Evolutionary conservation across 495 filamentous ascomycete species (phyloP).

Genomic region (Aspergillus saccharolyticus): DNA sequence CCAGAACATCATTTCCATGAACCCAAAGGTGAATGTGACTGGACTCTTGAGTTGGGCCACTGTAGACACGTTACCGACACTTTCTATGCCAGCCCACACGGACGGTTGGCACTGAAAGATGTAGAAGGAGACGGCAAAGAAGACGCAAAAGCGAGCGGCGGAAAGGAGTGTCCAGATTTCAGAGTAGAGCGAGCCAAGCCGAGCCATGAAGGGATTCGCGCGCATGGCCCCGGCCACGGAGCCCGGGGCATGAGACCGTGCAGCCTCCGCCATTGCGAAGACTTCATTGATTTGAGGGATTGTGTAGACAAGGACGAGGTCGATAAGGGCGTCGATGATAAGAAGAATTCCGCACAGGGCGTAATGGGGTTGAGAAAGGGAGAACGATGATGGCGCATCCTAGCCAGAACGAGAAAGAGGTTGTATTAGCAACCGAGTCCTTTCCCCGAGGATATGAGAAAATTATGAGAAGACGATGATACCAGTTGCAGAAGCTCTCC

Average conservation of each 20-base stretch:
- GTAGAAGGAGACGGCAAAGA: conserved; percentile 62
- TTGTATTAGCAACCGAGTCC: neutral
- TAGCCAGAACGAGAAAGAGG: conserved; percentile 4
- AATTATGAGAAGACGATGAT: conserved; percentile 12
- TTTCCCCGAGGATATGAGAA: neutral
- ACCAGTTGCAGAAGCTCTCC: conserved; percentile 79
- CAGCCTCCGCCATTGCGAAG: conserved; percentile 28
- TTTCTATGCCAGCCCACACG: conserved; percentile 26
- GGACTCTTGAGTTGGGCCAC: conserved; percentile 67
- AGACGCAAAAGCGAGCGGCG: conserved; percentile 59
- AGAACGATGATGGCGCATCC: conserved; percentile 50
- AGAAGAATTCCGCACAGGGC: conserved; percentile 69
- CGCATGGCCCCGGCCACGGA: conserved; percentile 17
- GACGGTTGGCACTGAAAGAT: conserved; percentile 56
- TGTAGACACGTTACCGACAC: conserved; percentile 22
- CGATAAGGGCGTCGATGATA: conserved; percentile 59
- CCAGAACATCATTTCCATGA: conserved; percentile 81
- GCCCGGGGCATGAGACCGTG: conserved; percentile 12
- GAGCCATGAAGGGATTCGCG: conserved; percentile 23
- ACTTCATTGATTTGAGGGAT: conserved; percentile 39
- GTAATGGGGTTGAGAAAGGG: conserved; percentile 57
- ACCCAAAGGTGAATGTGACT: conserved; percentile 76
- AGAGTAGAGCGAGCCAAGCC: conserved; percentile 51
- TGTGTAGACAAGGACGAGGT: conserved; percentile 64
- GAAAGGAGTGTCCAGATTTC: conserved; percentile 75